Conservation (phyloP, 345 rosid genomes). For the Eutrema yunnanense region DNA sequence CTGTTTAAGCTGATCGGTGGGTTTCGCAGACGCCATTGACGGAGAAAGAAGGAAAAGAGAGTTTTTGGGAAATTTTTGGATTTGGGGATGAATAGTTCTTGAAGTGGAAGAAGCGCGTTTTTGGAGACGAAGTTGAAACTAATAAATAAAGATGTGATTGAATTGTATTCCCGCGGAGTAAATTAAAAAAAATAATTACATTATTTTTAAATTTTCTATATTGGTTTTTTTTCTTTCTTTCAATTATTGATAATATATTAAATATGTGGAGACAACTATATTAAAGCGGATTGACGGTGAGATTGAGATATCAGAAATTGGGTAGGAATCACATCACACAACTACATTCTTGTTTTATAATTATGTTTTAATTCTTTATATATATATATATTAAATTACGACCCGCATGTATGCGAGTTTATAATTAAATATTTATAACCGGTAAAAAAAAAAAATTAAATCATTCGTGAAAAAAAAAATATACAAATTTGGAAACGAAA, state of each 20-base stretch:
- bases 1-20: constrained; percentile 57
- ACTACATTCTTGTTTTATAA: background rate
- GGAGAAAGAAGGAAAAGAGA: no score
- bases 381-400: no score
- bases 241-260: constrained; percentile 14
- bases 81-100: constrained; percentile 22
- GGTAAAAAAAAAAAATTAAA: no score
- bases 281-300: constrained; percentile 16
- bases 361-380: background rate
- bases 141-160: background rate
- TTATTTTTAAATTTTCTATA: background rate
- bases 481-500: no score
- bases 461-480: no score
- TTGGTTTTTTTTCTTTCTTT: background rate
- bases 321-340: constrained; percentile 27
- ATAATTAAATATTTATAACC: no score
- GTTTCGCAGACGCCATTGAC: constrained; percentile 17
- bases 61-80: background rate
- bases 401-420: no score
- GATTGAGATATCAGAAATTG: constrained; percentile 16
- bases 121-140: constrained; percentile 23
- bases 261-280: constrained; percentile 16
- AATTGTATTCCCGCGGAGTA: constrained; percentile 17
- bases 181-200: background rate
- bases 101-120: constrained; percentile 26